Evolutionary conservation across 169 alveolate genomes (phyloP).

Genomic region (Plasmodium yoelii): DNA sequence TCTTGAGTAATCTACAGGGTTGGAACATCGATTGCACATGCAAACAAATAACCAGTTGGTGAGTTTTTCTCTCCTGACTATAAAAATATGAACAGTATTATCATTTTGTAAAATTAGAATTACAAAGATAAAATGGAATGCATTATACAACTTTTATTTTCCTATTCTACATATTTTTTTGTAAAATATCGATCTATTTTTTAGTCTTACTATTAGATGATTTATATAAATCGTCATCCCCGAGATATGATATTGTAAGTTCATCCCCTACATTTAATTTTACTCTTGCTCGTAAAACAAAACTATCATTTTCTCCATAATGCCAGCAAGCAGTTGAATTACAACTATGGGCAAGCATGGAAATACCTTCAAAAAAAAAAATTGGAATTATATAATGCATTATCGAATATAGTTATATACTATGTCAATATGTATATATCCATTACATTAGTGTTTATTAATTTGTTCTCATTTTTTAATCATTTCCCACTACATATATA

Average conservation of each 20-base stretch:
- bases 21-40: slow-evolving; percentile 85
- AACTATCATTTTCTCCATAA: slow-evolving; percentile 85
- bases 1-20: slow-evolving; percentile 83
- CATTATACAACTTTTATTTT: neutral
- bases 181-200: neutral
- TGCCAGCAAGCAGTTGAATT: slow-evolving; percentile 91
- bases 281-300: slow-evolving; percentile 86
- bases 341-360: slow-evolving; percentile 89
- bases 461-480: too few relatives aligned
- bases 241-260: slow-evolving; percentile 89
- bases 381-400: neutral
- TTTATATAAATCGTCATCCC: slow-evolving; percentile 86
- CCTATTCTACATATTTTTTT: neutral
- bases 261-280: slow-evolving; percentile 88
- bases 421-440: neutral
- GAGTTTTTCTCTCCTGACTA: slow-evolving; percentile 86
- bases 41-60: slow-evolving; percentile 88
- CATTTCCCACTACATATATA: too few relatives aligned
- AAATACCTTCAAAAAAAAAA: slow-evolving; percentile 79
- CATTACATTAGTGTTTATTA: too few relatives aligned
- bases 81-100: neutral
- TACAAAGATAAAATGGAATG: too few relatives aligned
- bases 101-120: neutral
- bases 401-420: too few relatives aligned
- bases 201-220: slow-evolving; percentile 83